Evolutionary conservation across 129 eudicot genomes (phyloP).

Genomic region (Escallonia rubra): DNA sequence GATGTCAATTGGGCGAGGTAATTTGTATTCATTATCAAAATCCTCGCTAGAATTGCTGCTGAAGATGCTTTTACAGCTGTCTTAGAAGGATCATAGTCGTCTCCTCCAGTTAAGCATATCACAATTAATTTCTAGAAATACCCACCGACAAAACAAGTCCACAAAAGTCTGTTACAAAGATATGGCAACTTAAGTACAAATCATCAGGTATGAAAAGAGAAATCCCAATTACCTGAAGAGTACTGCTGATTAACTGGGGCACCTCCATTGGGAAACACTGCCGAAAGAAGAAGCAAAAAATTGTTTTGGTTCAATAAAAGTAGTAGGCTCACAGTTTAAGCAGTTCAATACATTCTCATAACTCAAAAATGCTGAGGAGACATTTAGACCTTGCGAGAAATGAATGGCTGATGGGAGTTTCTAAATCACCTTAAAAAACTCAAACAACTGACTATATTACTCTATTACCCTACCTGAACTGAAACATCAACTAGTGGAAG

Average conservation of each 20-base stretch:
- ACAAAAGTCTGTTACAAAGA: slow-evolving; percentile 1
- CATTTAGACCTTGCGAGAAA: neutral
- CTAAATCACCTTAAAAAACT: slow-evolving; percentile 5
- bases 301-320: neutral
- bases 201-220: neutral
- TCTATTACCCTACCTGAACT: slow-evolving; percentile 57
- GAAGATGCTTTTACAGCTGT: slow-evolving; percentile 81
- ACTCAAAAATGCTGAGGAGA: neutral
- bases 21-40: slow-evolving; percentile 80
- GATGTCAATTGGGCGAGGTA: slow-evolving; percentile 82
- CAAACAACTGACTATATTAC: slow-evolving; percentile 13
- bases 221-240: slow-evolving; percentile 61
- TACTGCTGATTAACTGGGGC: slow-evolving; percentile 76
- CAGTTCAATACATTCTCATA: neutral
- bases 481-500: slow-evolving; percentile 81
- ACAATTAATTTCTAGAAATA: slow-evolving; percentile 74
- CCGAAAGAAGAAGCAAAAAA: slow-evolving; percentile 4
- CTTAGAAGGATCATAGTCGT: slow-evolving; percentile 71
- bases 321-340: neutral
- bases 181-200: neutral
- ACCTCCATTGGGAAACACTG: slow-evolving; percentile 92
- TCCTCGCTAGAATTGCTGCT: slow-evolving; percentile 84
- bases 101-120: slow-evolving; percentile 77
- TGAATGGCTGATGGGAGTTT: neutral
- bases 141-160: slow-evolving; percentile 5